Evolutionary conservation across 1,139 yeast species (phyloP).

Genomic region (Blastobotrys ciferrii): DNA sequence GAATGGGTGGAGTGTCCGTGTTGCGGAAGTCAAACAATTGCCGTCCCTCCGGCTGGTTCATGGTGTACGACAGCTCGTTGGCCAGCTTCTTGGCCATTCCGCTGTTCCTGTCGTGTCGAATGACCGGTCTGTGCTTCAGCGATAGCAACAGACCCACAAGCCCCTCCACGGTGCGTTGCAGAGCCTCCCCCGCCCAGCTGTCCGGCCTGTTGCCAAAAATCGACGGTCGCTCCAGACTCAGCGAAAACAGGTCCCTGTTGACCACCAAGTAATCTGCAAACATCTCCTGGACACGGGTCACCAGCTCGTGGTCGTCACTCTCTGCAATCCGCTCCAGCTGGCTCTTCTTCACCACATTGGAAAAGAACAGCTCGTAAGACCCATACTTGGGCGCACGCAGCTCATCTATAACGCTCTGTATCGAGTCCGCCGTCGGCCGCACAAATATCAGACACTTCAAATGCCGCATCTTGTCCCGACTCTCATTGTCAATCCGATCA

Average conservation of each 20-base stretch:
- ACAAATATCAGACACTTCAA: slow-evolving; percentile 78
- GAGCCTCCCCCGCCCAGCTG: slow-evolving; percentile 48
- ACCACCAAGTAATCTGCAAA: slow-evolving; percentile 80
- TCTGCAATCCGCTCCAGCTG: slow-evolving; percentile 86
- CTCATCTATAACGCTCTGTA: slow-evolving; percentile 61
- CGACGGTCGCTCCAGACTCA: slow-evolving; percentile 38
- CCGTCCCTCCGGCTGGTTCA: slow-evolving; percentile 35
- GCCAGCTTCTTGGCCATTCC: slow-evolving; percentile 64
- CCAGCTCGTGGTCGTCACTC: slow-evolving; percentile 81
- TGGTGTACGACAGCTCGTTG: slow-evolving; percentile 49
- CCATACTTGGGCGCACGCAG: slow-evolving; percentile 75
- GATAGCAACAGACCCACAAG: slow-evolving; percentile 68
- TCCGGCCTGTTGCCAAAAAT: slow-evolving; percentile 34
- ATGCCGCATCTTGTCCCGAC: slow-evolving; percentile 76
- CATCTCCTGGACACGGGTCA: slow-evolving; percentile 71
- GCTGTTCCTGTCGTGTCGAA: slow-evolving; percentile 71
- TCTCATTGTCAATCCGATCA: slow-evolving; percentile 64
- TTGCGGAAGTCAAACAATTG: slow-evolving; percentile 63
- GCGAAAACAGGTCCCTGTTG: slow-evolving; percentile 63
- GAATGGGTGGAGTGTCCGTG: slow-evolving; percentile 67
- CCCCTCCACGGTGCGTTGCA: slow-evolving; percentile 52
- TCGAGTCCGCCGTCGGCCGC: slow-evolving; percentile 66
- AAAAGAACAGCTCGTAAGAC: slow-evolving; percentile 70
- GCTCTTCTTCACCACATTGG: slow-evolving; percentile 68
- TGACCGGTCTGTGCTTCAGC: slow-evolving; percentile 70